Conservation (phyloP, 1,284 basidiomycete species). For the Malassezia obtusa region DNA sequence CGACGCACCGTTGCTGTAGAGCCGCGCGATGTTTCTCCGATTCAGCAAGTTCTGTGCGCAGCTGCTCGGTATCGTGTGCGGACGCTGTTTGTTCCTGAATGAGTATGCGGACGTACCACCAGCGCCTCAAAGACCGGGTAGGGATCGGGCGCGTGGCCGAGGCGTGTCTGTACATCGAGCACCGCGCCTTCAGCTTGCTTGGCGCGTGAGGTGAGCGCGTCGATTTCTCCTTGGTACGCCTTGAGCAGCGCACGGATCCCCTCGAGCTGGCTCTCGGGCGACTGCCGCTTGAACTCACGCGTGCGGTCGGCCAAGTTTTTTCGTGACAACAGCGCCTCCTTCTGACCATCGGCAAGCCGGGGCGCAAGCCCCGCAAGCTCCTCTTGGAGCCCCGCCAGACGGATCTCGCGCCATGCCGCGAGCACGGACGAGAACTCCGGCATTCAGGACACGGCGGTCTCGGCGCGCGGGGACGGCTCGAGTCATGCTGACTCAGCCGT, state of each 20-base stretch:
- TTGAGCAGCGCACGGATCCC: conserved; percentile 40
- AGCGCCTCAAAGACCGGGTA: conserved; percentile 88
- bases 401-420: conserved; percentile 28
- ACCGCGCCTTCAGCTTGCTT: conserved; percentile 88
- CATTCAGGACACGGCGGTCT: neutral
- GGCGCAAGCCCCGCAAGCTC: conserved; percentile 22
- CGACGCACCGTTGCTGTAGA: neutral
- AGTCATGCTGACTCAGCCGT: conserved; percentile 15
- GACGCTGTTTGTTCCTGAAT: neutral
- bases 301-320: conserved; percentile 43
- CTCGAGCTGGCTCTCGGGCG: conserved; percentile 28
- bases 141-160: conserved; percentile 89
- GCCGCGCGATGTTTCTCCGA: neutral
- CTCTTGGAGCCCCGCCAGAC: conserved; percentile 22
- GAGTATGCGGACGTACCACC: conserved; percentile 56
- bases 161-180: conserved; percentile 57
- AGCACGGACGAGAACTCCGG: conserved; percentile 29
- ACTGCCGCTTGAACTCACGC: conserved; percentile 37
- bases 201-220: conserved; percentile 79
- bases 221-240: conserved; percentile 84
- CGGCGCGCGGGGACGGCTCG: neutral
- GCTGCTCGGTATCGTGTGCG: neutral
- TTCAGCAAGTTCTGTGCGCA: neutral
- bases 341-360: conserved; percentile 26
- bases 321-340: conserved; percentile 30